Conservation (phyloP, 331 rosid genomes). For the Arachis monticola region DNA sequence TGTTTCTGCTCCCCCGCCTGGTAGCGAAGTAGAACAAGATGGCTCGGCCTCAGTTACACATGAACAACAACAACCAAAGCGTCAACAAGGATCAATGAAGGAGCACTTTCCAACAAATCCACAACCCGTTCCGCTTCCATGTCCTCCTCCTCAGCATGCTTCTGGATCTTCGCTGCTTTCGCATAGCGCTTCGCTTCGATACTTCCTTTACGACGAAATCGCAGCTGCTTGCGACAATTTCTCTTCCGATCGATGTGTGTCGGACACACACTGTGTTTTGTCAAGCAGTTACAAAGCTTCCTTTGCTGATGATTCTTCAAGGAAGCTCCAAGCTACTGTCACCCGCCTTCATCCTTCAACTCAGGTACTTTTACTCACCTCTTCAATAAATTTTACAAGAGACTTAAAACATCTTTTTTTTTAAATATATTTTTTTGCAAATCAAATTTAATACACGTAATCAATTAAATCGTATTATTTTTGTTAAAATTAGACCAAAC, state of each 20-base stretch:
- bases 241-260: conserved; percentile 62
- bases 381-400: no score
- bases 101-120: conserved; percentile 53
- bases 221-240: conserved; percentile 79
- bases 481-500: no score
- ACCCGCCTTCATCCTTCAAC: conserved; percentile 68
- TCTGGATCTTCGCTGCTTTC: conserved; percentile 84
- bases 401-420: no score
- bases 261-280: conserved; percentile 56
- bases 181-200: conserved; percentile 54
- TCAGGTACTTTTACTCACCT: conserved; percentile 55
- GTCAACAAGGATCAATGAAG: conserved; percentile 45
- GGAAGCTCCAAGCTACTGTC: conserved; percentile 79
- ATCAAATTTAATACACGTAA: no score
- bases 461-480: no score
- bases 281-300: conserved; percentile 77
- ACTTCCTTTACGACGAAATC: conserved; percentile 65
- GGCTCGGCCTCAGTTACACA: conserved; percentile 51
- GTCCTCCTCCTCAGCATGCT: conserved; percentile 55
- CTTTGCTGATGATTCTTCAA: conserved; percentile 64
- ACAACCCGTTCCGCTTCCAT: conserved; percentile 89
- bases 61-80: conserved; percentile 50
- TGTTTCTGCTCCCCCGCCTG: conserved; percentile 82
- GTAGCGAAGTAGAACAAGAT: conserved; percentile 73
- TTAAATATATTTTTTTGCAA: no score